Base-by-base conservation (phyloP, 75 land plant species). In the Sequoia sempervirens region DNA sequence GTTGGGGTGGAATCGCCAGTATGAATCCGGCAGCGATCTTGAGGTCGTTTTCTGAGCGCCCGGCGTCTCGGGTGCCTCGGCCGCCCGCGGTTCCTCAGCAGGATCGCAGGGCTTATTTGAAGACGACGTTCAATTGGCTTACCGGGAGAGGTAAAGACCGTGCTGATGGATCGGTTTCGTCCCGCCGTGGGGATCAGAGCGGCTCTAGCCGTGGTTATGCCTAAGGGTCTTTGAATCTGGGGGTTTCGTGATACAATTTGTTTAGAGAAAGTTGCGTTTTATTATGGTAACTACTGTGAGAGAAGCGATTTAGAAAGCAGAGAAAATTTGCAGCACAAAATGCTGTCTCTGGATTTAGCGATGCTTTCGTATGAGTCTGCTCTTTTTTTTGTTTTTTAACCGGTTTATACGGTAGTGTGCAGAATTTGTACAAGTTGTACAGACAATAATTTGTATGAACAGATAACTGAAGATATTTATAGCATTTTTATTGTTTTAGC, bases 91-190 rank as follows among this genome's bases (percentile, higher is more conserved):
- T 61, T 61, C n/a, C 66, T 23, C 66, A 23, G 66, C 66, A 61
- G n/a, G 66, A 61, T 61, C 66, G 66, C 1, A 61, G 66, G 66
- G 66, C n/a, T 61, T 61, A 20, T 61, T 61, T 80, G 81, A 80
- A 30, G 15, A 80, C 30, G 7, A 80, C 81, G 12, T 28, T 80
- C 30, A 47, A 47, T 43, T 28, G 54, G 81, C 54, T 80, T 30
- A 80, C 81, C 32, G 81, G 81, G n/a, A 45, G 54, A 5, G 81
- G 47, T 5, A 40, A 10, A 32, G 43, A 75, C 0, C 36, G 75
- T 17, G 36, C 4, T 34, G 53, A 50, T 50, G 17, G 17, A 23
- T 61, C n/a, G 18, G 81, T 10, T 5, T 45, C 81, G 4, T 45
- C 54, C 36, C 5, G 36, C 4, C 43, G 14, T 5, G 36, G 12